Conservation (phyloP, 371 early-diverging fungal genomes). For the Apophysomyces variabilis region DNA sequence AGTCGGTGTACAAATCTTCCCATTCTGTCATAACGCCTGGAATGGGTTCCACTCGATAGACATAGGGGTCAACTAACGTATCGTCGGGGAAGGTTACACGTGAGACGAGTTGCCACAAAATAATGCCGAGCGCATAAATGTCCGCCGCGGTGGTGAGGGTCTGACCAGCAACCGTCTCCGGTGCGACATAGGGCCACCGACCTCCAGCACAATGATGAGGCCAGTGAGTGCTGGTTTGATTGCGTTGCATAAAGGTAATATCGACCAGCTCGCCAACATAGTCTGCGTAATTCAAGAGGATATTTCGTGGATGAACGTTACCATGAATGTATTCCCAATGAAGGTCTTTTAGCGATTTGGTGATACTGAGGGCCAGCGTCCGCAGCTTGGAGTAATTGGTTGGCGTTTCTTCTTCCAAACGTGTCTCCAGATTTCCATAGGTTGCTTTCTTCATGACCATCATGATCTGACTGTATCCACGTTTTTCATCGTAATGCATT, state of each 20-base stretch:
- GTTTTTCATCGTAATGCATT: slow-evolving; percentile 32
- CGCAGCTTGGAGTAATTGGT: slow-evolving; percentile 38
- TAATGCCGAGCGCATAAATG: slow-evolving; percentile 46
- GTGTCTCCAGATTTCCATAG: slow-evolving; percentile 41
- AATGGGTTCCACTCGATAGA: slow-evolving; percentile 40
- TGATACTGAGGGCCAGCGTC: slow-evolving; percentile 40
- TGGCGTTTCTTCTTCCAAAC: slow-evolving; percentile 34
- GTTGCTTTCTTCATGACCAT: slow-evolving; percentile 48
- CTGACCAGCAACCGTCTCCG: slow-evolving; percentile 30
- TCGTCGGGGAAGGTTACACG: slow-evolving; percentile 47
- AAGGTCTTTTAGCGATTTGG: slow-evolving; percentile 46
- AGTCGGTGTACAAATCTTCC: slow-evolving; percentile 43
- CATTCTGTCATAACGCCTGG: slow-evolving; percentile 45
- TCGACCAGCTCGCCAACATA: slow-evolving; percentile 46
- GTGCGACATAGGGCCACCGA: slow-evolving; percentile 49
- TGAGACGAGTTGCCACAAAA: slow-evolving; percentile 50
- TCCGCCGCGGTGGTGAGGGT: slow-evolving; percentile 37
- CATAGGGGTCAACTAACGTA: slow-evolving; percentile 26
- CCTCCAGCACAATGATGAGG: slow-evolving; percentile 26
- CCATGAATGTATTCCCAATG: slow-evolving; percentile 53
- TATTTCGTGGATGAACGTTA: slow-evolving; percentile 50
- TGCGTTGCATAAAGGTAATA: slow-evolving; percentile 46
- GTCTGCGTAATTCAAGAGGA: slow-evolving; percentile 43
- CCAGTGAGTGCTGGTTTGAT: slow-evolving; percentile 16
- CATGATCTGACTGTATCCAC: slow-evolving; percentile 41